Evolutionary conservation across 2,329 filamentous ascomycete species (phyloP).

Genomic region (Ophiobolus disseminans): DNA sequence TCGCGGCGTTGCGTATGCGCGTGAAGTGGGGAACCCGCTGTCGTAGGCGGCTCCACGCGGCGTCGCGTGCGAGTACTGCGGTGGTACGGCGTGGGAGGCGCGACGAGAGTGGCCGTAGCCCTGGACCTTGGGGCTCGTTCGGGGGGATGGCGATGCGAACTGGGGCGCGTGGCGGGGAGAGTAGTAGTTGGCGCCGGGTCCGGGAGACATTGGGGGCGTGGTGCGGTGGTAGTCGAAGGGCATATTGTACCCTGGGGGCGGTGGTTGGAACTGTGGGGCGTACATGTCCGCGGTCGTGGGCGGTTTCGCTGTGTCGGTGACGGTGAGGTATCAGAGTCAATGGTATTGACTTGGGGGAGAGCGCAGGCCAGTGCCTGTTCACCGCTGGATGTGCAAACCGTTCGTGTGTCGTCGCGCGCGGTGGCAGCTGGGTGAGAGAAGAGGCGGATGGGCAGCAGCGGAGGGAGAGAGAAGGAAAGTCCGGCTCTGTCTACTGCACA

Average conservation of each 20-base stretch:
- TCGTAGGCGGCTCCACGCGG: slow-evolving; percentile 46
- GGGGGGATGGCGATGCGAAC: slow-evolving; percentile 54
- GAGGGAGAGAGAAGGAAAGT: slow-evolving; percentile 36
- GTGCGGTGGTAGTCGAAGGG: slow-evolving; percentile 45
- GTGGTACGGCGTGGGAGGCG: slow-evolving; percentile 59
- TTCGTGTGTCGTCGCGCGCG: slow-evolving; percentile 32
- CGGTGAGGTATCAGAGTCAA: too few relatives aligned
- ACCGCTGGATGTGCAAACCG: slow-evolving; percentile 43
- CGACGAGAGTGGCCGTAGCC: slow-evolving; percentile 64
- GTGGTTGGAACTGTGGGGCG: slow-evolving; percentile 42
- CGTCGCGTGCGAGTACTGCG: slow-evolving; percentile 53
- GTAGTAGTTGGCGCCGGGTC: slow-evolving; percentile 57
- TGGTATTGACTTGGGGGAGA: slow-evolving; percentile 17
- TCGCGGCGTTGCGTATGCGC: slow-evolving; percentile 58
- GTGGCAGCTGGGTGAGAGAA: slow-evolving; percentile 26
- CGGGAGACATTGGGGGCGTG: slow-evolving; percentile 56
- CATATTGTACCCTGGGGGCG: slow-evolving; percentile 45
- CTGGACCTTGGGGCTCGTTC: slow-evolving; percentile 53
- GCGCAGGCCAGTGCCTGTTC: slow-evolving; percentile 43
- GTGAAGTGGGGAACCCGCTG: slow-evolving; percentile 49
- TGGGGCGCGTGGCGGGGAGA: slow-evolving; percentile 60
- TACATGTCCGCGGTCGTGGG: slow-evolving; percentile 32
- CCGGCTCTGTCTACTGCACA: slow-evolving; percentile 46
- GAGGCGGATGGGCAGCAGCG: slow-evolving; percentile 42
- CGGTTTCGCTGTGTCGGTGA: slow-evolving; percentile 7